Conservation (phyloP, 2,329 filamentous ascomycete genomes). For the Stromatinia cepivora region DNA sequence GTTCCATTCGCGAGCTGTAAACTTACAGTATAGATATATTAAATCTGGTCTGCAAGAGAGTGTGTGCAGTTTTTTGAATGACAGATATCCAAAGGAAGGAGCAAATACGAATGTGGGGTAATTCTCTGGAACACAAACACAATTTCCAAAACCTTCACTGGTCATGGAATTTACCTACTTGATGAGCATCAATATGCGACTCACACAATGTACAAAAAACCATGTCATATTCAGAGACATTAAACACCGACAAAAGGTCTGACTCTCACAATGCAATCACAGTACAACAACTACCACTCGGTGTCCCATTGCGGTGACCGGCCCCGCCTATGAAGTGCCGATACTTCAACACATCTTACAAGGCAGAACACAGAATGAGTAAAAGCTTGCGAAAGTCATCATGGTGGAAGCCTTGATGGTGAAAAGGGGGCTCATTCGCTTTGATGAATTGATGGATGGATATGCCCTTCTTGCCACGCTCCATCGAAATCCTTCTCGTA, state of each 20-base stretch:
- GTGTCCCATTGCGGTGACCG: constrained; percentile 7
- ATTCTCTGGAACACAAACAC: neutral
- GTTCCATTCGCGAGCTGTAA: too few relatives aligned
- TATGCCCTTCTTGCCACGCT: neutral
- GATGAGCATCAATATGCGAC: neutral
- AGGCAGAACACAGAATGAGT: neutral
- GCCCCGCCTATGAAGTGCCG: neutral
- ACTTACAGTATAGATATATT: too few relatives aligned
- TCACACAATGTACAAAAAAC: neutral
- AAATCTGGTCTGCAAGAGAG: neutral
- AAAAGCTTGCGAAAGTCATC: neutral
- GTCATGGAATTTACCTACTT: neutral
- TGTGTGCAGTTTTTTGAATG: neutral
- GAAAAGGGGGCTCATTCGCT: neutral
- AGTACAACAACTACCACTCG: neutral
- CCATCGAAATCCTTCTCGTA: neutral
- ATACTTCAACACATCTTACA: constrained; percentile 1
- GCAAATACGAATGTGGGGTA: neutral
- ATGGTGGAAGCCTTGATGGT: neutral
- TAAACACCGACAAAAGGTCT: neutral
- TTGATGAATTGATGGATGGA: neutral
- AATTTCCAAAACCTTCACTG: neutral
- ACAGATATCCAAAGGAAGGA: neutral
- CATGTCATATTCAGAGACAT: neutral
- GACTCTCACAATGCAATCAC: neutral